Percentiles rank a stretch among this genome's conserved stretches.
These are phyloP conservation scores for Alternaria viburni DNA, from an alignment of 2,329 filamentous ascomycete genomes.

Conservation along the genomic window DNA sequence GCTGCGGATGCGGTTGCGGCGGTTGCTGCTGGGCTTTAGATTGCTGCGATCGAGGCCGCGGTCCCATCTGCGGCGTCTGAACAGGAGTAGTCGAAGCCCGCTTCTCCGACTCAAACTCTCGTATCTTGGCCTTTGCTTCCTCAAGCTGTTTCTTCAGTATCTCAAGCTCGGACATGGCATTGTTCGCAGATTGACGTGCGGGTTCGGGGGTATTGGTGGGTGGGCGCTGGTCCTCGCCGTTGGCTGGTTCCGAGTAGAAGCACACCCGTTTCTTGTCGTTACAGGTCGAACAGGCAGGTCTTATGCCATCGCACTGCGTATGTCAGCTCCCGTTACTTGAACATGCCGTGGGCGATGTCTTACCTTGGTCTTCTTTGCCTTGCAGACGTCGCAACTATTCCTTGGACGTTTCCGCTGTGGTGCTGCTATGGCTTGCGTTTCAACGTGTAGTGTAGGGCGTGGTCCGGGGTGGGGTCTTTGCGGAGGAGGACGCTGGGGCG, in stretches of 20 bases:
- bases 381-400: conserved; percentile 46
- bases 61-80: conserved; percentile 29
- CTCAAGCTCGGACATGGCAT: conserved; percentile 39
- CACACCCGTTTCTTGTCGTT: conserved; percentile 44
- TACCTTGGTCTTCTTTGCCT: conserved; percentile 47
- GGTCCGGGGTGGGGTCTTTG: conserved; percentile 4
- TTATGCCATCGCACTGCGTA: conserved; percentile 41
- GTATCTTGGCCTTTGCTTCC: conserved; percentile 45
- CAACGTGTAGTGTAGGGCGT: conserved; percentile 1
- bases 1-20: conserved; percentile 4
- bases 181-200: conserved; percentile 22
- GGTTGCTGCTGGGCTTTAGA: conserved; percentile 12
- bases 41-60: conserved; percentile 25
- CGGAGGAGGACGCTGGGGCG: conserved; percentile 1
- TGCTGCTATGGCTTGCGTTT: conserved; percentile 13
- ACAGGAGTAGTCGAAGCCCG: conserved; percentile 34
- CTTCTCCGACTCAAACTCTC: conserved; percentile 42
- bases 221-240: conserved; percentile 27
- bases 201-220: conserved; percentile 18
- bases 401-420: conserved; percentile 31
- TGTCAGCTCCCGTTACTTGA: conserved; percentile 14
- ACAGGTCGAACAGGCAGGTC: conserved; percentile 46
- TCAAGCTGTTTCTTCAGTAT: conserved; percentile 45
- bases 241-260: conserved; percentile 34
- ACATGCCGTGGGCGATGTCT: background rate